Percentiles rank a stretch among this genome's conserved stretches.
Conservation (phyloP, 176 grass and related monocot species). For the Ensete glaucum region DNA sequence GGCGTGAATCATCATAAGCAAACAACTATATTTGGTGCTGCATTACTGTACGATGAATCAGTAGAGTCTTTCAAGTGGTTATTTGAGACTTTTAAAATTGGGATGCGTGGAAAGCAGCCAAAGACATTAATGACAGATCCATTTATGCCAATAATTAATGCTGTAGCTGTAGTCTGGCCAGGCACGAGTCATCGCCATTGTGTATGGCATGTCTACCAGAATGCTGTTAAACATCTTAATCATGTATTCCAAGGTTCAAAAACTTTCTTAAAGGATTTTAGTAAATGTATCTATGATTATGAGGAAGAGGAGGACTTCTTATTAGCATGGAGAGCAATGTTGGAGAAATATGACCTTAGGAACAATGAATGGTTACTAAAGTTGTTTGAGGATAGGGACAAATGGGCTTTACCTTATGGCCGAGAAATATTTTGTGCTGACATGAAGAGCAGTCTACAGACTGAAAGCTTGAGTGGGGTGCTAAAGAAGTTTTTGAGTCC, state of each 20-base stretch:
- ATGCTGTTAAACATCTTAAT: slow-evolving; percentile 66
- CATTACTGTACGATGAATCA: slow-evolving; percentile 81
- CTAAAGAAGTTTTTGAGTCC: slow-evolving; percentile 65
- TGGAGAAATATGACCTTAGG: slow-evolving; percentile 73
- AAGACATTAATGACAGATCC: slow-evolving; percentile 25
- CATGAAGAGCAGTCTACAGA: slow-evolving; percentile 59
- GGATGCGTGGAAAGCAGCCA: slow-evolving; percentile 58
- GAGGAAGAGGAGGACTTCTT: slow-evolving; percentile 65
- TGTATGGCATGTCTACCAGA: slow-evolving; percentile 75
- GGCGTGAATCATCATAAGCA: slow-evolving; percentile 88
- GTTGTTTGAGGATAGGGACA: slow-evolving; percentile 62
- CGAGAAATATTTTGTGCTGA: slow-evolving; percentile 70
- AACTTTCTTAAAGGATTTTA: slow-evolving; percentile 74
- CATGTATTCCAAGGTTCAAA: slow-evolving; percentile 89
- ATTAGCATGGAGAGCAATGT: slow-evolving; percentile 54
- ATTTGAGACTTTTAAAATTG: slow-evolving; percentile 80
- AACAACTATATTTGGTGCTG: slow-evolving; percentile 65
- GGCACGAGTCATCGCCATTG: slow-evolving; percentile 43
- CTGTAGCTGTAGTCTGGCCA: slow-evolving; percentile 50
- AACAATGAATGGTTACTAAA: slow-evolving; percentile 75
- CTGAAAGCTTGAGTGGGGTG: slow-evolving; percentile 43
- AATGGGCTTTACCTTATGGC: slow-evolving; percentile 64
- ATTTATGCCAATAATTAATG: slow-evolving; percentile 32
- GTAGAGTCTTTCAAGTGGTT: slow-evolving; percentile 87
- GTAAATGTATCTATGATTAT: slow-evolving; percentile 69